These are phyloP conservation scores for Endotrypanum monterogeii DNA, from an alignment of 208 protist genomes.

Conservation along the genomic window DNA sequence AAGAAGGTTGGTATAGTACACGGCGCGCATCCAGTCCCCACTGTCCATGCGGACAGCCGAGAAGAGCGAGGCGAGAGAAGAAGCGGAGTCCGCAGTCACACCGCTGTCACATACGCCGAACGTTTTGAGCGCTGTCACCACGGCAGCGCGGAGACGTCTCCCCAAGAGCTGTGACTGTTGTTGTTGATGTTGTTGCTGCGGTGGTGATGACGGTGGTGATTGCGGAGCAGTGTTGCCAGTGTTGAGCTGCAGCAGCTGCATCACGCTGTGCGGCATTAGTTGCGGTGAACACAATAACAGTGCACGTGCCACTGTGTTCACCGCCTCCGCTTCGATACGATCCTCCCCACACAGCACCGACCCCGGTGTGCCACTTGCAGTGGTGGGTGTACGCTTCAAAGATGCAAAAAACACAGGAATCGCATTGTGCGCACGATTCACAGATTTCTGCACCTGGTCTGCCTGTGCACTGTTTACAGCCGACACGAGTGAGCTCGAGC, in stretches of 20 bases:
- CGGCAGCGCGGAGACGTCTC: conserved; percentile 13
- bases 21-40: conserved; percentile 37
- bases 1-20: conserved; percentile 34
- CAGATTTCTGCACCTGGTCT: conserved; percentile 5
- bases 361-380: conserved; percentile 10
- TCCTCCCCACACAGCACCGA: conserved; percentile 11
- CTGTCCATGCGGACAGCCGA: conserved; percentile 32
- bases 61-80: conserved; percentile 26
- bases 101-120: conserved; percentile 12
- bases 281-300: conserved; percentile 13
- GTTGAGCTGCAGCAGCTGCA: conserved; percentile 22
- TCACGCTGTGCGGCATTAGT: conserved; percentile 20
- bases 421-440: background rate
- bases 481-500: conserved; percentile 31
- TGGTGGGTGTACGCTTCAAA: conserved; percentile 20
- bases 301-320: conserved; percentile 8
- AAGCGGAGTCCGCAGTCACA: background rate
- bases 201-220: no score
- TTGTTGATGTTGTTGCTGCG: conserved; percentile 4
- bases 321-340: conserved; percentile 6
- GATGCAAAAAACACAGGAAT: conserved; percentile 12
- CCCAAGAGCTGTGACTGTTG: background rate
- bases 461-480: conserved; percentile 31
- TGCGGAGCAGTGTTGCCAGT: background rate
- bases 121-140: conserved; percentile 20